A percentile compares a stretch with the other conserved stretches of the same genome.
These are phyloP conservation scores for Penicillium decumbens DNA, from an alignment of 2,329 filamentous ascomycete genomes.

Conservation along the genomic window DNA sequence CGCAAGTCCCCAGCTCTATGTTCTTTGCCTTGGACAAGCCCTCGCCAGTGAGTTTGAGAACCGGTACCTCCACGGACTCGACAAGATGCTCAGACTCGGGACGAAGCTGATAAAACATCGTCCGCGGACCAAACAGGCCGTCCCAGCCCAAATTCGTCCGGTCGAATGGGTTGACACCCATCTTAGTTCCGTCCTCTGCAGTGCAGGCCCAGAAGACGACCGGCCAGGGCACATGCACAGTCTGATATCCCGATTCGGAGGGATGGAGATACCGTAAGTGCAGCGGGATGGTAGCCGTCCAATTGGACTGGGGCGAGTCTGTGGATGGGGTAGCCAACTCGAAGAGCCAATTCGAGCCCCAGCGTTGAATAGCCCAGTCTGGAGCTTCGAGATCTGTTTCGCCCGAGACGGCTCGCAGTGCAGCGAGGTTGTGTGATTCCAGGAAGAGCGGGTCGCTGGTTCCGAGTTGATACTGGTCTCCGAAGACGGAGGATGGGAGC, in stretches of 20 bases:
- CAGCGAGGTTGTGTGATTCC: constrained; percentile 69
- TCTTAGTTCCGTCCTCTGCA: constrained; percentile 56
- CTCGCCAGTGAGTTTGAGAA: constrained; percentile 55
- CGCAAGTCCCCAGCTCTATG: constrained; percentile 55
- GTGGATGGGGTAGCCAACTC: constrained; percentile 60
- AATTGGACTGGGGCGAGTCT: constrained; percentile 17
- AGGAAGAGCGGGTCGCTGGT: constrained; percentile 62
- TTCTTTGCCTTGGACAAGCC: constrained; percentile 31
- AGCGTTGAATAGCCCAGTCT: constrained; percentile 67
- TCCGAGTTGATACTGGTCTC: constrained; percentile 77
- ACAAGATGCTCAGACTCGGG: constrained; percentile 50
- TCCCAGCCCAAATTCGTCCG: constrained; percentile 81
- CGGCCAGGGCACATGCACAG: constrained; percentile 68
- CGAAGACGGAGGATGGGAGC: constrained; percentile 74
- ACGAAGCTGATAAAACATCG: constrained; percentile 75
- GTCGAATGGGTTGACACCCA: constrained; percentile 78
- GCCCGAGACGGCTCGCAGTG: constrained; percentile 63
- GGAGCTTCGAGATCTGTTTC: constrained; percentile 89
- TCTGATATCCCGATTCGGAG: constrained; percentile 50
- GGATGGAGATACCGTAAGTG: constrained; percentile 79
- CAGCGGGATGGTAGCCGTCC: constrained; percentile 60
- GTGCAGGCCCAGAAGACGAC: constrained; percentile 87
- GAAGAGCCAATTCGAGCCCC: constrained; percentile 75
- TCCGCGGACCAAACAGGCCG: constrained; percentile 67
- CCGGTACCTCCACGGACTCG: constrained; percentile 59